Base-by-base conservation (phyloP, 2,329 filamentous ascomycete species). In the Metarhizium album region DNA sequence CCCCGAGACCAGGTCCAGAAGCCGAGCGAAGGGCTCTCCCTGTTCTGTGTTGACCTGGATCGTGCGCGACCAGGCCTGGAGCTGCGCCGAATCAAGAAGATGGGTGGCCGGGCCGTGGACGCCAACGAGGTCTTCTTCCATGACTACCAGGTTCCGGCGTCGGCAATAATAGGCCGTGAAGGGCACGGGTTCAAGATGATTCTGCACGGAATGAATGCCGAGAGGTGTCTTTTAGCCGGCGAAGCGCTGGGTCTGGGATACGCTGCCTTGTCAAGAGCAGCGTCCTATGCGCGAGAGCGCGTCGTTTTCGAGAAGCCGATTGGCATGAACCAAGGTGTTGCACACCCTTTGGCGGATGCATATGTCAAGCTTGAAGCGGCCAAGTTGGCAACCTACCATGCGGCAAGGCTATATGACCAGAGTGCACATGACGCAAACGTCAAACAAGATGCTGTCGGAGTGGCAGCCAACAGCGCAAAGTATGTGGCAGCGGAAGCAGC, bases 91-190 rank as follows among this genome's bases (percentile, higher is more conserved):
- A 94, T 94, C 58, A 82, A 79, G 66, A 94, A 94, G 65, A 93
- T 94, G 87, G 89, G 89, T 8, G 86, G 87, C 0, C 73, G 86
- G 13, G 86, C 87, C 0, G 81, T 94, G 1, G 87, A 93, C 59
- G 86, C 87, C 1, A 94, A 94, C 57, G 86, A 93, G 62, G 84
- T 94, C 1, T 94, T 94, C 66, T 93, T 94, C 62, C 86, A 93
- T 64, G 79, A 83, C 57, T 94, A 90, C 64, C 64, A 67, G 3
- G 79, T 93, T 14, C 79, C 83, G 0, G 74, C 74, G 0, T 72
- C 80, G 40, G 73, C 80, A 0, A 69, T 91, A 0, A 79, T 94
- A 42, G 88, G 88, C 1, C 62, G 78, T 31, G 85, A 93, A 63
- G 82, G 83, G 4, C 75, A 86, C 52, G 88, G 89, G 0, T 94